Conservation (phyloP, 2,329 filamentous ascomycete species). For the Westerdykella sp. region DNA sequence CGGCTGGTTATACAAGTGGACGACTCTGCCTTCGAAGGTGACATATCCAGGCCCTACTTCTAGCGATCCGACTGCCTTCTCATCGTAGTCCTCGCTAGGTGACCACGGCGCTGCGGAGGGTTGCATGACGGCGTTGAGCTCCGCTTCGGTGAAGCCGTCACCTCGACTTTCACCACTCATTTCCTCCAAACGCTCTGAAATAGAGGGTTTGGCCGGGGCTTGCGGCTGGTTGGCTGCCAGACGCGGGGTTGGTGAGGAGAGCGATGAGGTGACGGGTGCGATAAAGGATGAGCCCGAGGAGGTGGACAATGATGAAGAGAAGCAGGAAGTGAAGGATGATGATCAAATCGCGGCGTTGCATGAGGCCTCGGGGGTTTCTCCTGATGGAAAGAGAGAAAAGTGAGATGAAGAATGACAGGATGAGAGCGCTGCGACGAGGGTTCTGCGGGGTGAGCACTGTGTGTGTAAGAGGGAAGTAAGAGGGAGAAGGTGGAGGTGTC, state of each 20-base stretch:
- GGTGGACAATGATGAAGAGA: no score
- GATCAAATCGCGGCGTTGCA: conserved; percentile 34
- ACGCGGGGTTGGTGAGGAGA: conserved; percentile 29
- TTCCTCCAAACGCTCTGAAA: neutral
- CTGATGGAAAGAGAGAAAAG: neutral
- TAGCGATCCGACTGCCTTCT: conserved; percentile 44
- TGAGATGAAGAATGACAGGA: conserved; percentile 7
- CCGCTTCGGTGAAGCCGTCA: conserved; percentile 50
- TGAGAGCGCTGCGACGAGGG: conserved; percentile 11
- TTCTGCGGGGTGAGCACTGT: conserved; percentile 19
- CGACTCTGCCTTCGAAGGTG: conserved; percentile 50
- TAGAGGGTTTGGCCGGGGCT: conserved; percentile 1
- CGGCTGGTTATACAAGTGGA: conserved; percentile 47
- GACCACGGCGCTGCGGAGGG: conserved; percentile 37
- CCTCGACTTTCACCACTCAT: conserved; percentile 19
- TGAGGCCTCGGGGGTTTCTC: neutral
- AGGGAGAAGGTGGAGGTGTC: neutral
- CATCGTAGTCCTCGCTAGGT: conserved; percentile 44
- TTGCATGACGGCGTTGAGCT: conserved; percentile 38
- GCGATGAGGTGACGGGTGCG: no score
- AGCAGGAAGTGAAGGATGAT: no score
- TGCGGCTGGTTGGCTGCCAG: conserved; percentile 8
- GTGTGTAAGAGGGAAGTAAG: neutral
- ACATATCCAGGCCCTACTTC: conserved; percentile 47
- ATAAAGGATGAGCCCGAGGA: no score